Evolutionary conservation across 1,139 yeast species (phyloP).

Genomic region (Suhomyces terraborum): DNA sequence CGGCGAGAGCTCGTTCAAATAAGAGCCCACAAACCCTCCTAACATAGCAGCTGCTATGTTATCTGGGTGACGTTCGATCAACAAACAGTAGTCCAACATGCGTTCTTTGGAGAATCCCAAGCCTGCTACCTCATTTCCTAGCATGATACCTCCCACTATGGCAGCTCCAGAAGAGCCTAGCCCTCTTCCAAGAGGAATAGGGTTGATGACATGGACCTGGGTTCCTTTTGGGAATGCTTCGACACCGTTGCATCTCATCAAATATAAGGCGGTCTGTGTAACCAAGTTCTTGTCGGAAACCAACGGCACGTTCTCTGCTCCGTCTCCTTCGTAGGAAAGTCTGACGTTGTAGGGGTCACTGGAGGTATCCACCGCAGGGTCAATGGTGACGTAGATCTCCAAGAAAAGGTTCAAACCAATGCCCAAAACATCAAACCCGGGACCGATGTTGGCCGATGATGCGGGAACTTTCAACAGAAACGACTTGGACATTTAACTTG

Average conservation of each 20-base stretch:
- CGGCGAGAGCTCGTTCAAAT: constrained; percentile 74
- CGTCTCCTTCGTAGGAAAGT: constrained; percentile 71
- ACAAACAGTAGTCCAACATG: constrained; percentile 88
- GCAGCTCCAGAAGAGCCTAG: constrained; percentile 99
- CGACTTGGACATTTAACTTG: constrained; percentile 27
- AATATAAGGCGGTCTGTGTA: constrained; percentile 90
- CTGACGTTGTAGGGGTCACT: constrained; percentile 69
- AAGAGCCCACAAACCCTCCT: constrained; percentile 98
- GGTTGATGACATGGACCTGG: constrained; percentile 76
- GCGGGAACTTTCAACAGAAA: constrained; percentile 84
- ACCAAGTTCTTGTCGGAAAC: constrained; percentile 77
- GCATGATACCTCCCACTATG: constrained; percentile 93
- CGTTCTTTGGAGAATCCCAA: constrained; percentile 74
- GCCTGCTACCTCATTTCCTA: constrained; percentile 82
- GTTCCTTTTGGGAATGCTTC: constrained; percentile 82
- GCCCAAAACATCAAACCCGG: constrained; percentile 96
- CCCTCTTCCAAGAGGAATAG: constrained; percentile 95
- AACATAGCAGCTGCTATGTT: constrained; percentile 98
- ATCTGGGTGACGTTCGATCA: constrained; percentile 98
- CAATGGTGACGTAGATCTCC: constrained; percentile 67
- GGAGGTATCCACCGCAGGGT: constrained; percentile 53
- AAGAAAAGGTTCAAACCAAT: constrained; percentile 78
- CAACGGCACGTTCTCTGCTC: constrained; percentile 77
- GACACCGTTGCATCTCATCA: constrained; percentile 78
- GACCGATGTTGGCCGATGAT: constrained; percentile 96